phyloP scores from a whole-genome alignment of 768 basidiomycete species.

The Lactarius hengduanensis region DNA sequence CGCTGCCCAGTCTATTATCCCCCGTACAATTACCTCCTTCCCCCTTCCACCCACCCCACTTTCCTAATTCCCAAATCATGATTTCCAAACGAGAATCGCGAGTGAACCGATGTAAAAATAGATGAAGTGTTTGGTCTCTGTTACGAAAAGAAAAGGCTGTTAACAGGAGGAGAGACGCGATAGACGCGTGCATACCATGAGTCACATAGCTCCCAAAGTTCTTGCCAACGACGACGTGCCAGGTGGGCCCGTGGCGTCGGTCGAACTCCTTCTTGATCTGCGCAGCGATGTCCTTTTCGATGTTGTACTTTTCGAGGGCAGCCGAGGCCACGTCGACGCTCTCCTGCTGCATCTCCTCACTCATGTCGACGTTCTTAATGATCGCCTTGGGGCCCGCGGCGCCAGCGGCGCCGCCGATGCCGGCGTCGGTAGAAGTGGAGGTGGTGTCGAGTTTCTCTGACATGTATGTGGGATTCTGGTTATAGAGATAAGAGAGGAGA shows the following conservation, averaged over 20 bases:
- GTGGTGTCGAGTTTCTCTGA: slow-evolving; percentile 55
- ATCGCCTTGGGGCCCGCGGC: slow-evolving; percentile 68
- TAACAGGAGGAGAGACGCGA: slow-evolving; percentile 20
- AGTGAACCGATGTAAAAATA: slow-evolving; percentile 95
- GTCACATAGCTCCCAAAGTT: slow-evolving; percentile 99
- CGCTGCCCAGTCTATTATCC: slow-evolving; percentile 14
- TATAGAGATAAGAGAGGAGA: background rate
- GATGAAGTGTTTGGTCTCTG: slow-evolving; percentile 98
- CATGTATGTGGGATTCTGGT: slow-evolving; percentile 27
- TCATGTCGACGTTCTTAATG: slow-evolving; percentile 97
- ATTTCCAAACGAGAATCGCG: slow-evolving; percentile 95
- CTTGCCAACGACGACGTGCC: slow-evolving; percentile 99
- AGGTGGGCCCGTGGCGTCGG: slow-evolving; percentile 86
- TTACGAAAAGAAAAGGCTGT: slow-evolving; percentile 14
- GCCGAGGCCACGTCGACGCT: slow-evolving; percentile 83
- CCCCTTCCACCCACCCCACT: background rate
- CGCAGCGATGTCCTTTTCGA: slow-evolving; percentile 98
- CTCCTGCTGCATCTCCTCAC: slow-evolving; percentile 94
- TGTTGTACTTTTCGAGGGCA: slow-evolving; percentile 86
- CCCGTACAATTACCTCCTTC: slow-evolving; percentile 4
- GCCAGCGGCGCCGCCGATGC: slow-evolving; percentile 37
- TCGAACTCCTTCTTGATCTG: slow-evolving; percentile 99
- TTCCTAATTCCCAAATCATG: slow-evolving; percentile 41
- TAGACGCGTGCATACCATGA: slow-evolving; percentile 65
- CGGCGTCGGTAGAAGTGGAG: slow-evolving; percentile 54